Percentiles rank a stretch among this genome's conserved stretches.
Evolutionary conservation across 2,329 filamentous ascomycete species (phyloP).

Genomic region (Cryphonectria nitschkei): DNA sequence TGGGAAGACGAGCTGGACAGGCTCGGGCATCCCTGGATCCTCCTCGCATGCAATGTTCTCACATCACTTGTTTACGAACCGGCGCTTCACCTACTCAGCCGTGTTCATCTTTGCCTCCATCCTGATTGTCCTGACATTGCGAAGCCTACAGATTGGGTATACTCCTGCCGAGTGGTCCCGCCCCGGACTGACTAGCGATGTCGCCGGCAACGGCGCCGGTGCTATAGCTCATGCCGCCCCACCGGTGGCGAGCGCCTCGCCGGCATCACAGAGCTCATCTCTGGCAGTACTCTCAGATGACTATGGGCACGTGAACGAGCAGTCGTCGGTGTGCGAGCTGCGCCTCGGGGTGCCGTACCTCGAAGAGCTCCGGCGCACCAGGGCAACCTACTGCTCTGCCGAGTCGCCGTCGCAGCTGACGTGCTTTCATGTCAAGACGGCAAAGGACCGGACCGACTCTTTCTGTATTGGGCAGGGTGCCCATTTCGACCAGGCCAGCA

Average conservation of each 20-base stretch:
- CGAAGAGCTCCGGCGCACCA: conserved; percentile 9
- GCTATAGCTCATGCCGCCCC: background rate
- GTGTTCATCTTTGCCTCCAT: background rate
- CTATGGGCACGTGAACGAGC: conserved; percentile 1
- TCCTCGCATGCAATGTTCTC: conserved; percentile 1
- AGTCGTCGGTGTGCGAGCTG: conserved; percentile 4
- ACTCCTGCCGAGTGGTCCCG: background rate
- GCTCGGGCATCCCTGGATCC: background rate
- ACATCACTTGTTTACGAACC: background rate
- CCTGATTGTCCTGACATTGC: background rate
- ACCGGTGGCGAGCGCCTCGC: background rate
- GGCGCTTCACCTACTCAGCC: conserved; percentile 3
- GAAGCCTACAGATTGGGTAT: background rate
- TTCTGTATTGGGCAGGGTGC: conserved; percentile 17
- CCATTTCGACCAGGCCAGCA: conserved; percentile 4
- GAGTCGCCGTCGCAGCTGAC: conserved; percentile 17
- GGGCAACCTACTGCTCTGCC: conserved; percentile 20
- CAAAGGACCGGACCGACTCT: conserved; percentile 13
- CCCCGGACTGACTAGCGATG: background rate
- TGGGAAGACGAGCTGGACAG: background rate
- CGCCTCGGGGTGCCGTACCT: conserved; percentile 6
- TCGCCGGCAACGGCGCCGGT: background rate
- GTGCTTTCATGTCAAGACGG: conserved; percentile 19
- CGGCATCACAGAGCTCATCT: no score
- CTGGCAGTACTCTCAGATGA: conserved; percentile 5